These are phyloP conservation scores for Peribolospora kevripleyi DNA, from an alignment of 768 basidiomycete genomes.

Conservation along the genomic window DNA sequence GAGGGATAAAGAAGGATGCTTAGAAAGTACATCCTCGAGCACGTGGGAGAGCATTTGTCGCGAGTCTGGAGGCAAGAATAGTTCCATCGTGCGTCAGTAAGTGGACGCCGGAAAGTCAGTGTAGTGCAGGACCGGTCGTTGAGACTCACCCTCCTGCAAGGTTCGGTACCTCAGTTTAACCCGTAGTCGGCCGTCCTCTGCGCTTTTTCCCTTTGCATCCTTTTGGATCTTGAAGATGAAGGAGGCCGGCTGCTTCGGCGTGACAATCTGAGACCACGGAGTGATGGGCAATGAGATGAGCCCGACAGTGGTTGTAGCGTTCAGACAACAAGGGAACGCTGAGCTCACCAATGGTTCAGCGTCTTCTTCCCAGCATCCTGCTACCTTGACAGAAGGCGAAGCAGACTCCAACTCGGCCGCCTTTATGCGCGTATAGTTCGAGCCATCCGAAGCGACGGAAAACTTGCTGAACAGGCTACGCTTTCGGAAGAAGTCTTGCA, in stretches of 20 bases:
- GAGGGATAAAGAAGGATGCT: no score
- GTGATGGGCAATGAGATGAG: no score
- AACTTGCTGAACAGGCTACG: constrained; percentile 69
- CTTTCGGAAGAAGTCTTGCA: constrained; percentile 86
- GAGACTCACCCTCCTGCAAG: constrained; percentile 46
- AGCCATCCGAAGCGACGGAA: constrained; percentile 56
- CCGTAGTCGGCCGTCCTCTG: constrained; percentile 11
- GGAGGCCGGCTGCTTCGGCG: no score
- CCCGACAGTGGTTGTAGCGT: no score
- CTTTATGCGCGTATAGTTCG: constrained; percentile 52
- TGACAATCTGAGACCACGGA: no score
- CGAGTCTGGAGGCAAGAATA: no score
- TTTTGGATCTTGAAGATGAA: constrained; percentile 63
- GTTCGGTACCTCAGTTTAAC: constrained; percentile 51
- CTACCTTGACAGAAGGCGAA: constrained; percentile 3
- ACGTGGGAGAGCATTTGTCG: no score
- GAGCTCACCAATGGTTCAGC: background rate
- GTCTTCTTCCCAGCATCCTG: constrained; percentile 2
- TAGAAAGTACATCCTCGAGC: no score
- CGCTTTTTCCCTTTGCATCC: constrained; percentile 33
- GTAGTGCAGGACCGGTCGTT: no score
- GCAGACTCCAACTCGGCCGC: constrained; percentile 27
- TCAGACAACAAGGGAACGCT: no score
- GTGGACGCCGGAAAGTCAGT: no score
- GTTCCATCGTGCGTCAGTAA: no score